Conservation (phyloP, 2,329 filamentous ascomycete genomes). For the Exophiala bonariae region DNA sequence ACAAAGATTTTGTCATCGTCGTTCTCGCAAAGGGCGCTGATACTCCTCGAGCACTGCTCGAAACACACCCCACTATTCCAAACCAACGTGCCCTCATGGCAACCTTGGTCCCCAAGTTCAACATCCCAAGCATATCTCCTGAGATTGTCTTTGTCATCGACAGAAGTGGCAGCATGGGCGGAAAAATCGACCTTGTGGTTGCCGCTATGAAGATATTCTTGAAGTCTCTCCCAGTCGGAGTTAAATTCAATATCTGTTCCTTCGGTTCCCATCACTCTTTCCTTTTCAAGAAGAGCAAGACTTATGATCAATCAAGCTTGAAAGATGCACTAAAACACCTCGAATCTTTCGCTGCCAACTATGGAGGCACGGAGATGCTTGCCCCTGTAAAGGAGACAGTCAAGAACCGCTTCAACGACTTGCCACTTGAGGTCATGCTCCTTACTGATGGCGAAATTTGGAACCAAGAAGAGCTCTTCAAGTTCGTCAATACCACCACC, state of each 20-base stretch:
- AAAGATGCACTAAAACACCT: slow-evolving; percentile 46
- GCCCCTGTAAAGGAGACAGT: slow-evolving; percentile 41
- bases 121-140: slow-evolving; percentile 54
- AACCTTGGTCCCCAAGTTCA: slow-evolving; percentile 69
- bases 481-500: slow-evolving; percentile 44
- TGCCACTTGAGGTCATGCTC: slow-evolving; percentile 55
- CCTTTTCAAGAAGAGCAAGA: slow-evolving; percentile 49
- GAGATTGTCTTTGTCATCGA: slow-evolving; percentile 75
- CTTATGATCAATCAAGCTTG: slow-evolving; percentile 48
- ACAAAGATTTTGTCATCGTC: slow-evolving; percentile 67
- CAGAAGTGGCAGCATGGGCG: slow-evolving; percentile 62
- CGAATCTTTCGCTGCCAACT: slow-evolving; percentile 43
- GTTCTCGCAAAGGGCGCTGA: slow-evolving; percentile 61
- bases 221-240: slow-evolving; percentile 57
- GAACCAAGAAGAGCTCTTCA: slow-evolving; percentile 50
- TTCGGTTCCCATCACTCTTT: slow-evolving; percentile 52
- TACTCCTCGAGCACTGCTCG: slow-evolving; percentile 64
- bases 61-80: slow-evolving; percentile 62
- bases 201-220: slow-evolving; percentile 58
- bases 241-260: slow-evolving; percentile 60
- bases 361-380: slow-evolving; percentile 57
- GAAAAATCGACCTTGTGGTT: slow-evolving; percentile 49
- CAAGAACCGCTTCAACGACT: slow-evolving; percentile 42
- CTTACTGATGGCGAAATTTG: slow-evolving; percentile 59
- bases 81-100: slow-evolving; percentile 68